These are phyloP conservation scores for Cryphonectria nitschkei DNA, from an alignment of 2,329 filamentous ascomycete species.

Conservation along the genomic window DNA sequence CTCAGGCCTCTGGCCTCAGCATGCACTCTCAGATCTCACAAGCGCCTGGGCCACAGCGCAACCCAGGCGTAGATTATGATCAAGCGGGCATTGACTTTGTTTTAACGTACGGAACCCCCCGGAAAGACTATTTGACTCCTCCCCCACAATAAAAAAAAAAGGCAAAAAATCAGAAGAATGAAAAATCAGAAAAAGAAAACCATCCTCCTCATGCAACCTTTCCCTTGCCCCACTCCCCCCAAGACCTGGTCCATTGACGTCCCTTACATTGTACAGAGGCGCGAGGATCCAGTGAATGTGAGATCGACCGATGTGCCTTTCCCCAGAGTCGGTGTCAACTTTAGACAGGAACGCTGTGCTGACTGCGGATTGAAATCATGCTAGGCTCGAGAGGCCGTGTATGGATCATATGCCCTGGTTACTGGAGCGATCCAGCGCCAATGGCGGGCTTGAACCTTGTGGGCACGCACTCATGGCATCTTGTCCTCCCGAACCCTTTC, in stretches of 20 bases:
- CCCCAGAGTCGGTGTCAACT: not conserved
- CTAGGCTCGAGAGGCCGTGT: constrained; percentile 88
- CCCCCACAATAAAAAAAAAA: constrained; percentile 2
- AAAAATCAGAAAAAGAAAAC: not conserved
- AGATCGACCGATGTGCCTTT: not conserved
- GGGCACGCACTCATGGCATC: constrained; percentile 94
- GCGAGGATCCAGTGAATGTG: constrained; percentile 14
- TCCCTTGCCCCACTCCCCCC: not conserved
- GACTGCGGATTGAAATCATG: constrained; percentile 34
- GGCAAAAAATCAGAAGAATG: not conserved
- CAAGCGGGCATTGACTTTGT: constrained; percentile 89
- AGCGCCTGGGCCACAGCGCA: constrained; percentile 38
- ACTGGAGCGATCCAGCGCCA: constrained; percentile 60
- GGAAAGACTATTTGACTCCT: constrained; percentile 8
- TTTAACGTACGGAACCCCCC: constrained; percentile 75
- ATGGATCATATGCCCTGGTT: constrained; percentile 88
- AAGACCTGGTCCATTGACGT: not conserved
- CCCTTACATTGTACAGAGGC: constrained; percentile 13
- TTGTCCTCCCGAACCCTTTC: constrained; percentile 73
- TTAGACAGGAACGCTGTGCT: constrained; percentile 14
- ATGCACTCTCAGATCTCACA: constrained; percentile 37
- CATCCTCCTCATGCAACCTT: not conserved
- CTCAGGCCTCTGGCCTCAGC: constrained; percentile 37
- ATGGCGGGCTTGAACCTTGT: constrained; percentile 67
- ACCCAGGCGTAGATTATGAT: constrained; percentile 67